Percentiles rank a stretch among this genome's conserved stretches.
phyloP scores from a whole-genome alignment of 192 early-diverging fungal genomes.

The Ambispora gerdemannii region DNA sequence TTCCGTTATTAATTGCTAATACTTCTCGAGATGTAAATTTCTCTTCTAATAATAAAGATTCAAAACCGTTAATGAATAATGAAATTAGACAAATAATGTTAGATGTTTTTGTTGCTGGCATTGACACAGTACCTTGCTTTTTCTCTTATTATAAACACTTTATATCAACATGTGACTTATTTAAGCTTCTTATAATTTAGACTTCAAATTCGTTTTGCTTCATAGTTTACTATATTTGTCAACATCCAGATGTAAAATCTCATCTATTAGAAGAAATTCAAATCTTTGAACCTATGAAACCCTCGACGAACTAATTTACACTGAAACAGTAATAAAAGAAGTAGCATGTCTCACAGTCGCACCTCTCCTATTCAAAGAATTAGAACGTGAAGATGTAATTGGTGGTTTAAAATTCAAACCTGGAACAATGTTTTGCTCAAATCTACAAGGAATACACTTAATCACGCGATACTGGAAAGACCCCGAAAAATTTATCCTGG shows the following conservation, averaged over 20 bases:
- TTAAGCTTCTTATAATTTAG: background rate
- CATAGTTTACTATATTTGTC: constrained; percentile 10
- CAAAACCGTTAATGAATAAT: constrained; percentile 13
- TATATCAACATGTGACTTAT: background rate
- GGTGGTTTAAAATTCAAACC: background rate
- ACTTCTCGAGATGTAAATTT: constrained; percentile 12
- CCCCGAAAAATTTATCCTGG: background rate
- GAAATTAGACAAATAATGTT: constrained; percentile 12
- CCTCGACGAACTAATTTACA: constrained; percentile 21
- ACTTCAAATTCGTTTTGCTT: constrained; percentile 24
- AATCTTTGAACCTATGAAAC: background rate
- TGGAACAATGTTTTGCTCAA: background rate
- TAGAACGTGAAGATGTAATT: background rate
- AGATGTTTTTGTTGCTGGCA: constrained; percentile 13
- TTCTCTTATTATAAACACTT: background rate
- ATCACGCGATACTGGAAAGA: background rate
- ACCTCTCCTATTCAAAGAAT: background rate
- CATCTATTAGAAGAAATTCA: constrained; percentile 14
- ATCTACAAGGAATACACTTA: background rate
- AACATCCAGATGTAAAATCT: constrained; percentile 12
- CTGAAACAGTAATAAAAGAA: constrained; percentile 28
- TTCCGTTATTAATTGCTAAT: constrained; percentile 21
- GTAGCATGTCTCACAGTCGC: background rate
- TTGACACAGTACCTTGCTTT: constrained; percentile 9
- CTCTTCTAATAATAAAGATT: background rate